These are phyloP conservation scores for Elsinoe perseae DNA, from an alignment of 2,329 filamentous ascomycete species.

Conservation along the genomic window DNA sequence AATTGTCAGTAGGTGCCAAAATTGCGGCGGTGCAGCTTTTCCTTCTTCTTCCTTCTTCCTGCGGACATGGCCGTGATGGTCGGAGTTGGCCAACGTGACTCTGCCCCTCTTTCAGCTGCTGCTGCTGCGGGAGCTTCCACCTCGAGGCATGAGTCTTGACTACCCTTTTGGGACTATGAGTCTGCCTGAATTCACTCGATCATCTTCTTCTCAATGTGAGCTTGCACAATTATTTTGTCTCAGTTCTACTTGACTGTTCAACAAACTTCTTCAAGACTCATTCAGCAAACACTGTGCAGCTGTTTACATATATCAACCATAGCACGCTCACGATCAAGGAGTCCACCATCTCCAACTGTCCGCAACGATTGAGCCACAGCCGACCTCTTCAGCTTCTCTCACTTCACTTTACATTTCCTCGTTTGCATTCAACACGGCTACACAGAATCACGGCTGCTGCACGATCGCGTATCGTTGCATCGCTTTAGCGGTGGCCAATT, in stretches of 20 bases:
- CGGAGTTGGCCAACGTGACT: too few species aligned
- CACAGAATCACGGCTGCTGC: background rate
- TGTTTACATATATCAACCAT: background rate
- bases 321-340: background rate
- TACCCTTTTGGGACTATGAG: background rate
- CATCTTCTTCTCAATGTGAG: background rate
- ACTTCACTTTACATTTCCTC: background rate
- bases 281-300: background rate
- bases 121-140: slow-evolving; percentile 10
- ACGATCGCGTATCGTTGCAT: background rate
- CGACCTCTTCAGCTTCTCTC: background rate
- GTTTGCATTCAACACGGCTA: background rate
- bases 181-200: slow-evolving; percentile 4
- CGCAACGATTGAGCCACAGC: background rate
- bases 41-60: background rate
- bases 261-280: background rate
- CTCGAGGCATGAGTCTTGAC: slow-evolving; percentile 8
- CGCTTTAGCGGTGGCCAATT: background rate
- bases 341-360: background rate
- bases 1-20: background rate
- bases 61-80: background rate
- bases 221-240: background rate
- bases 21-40: slow-evolving; percentile 1
- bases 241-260: background rate
- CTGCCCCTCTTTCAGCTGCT: background rate